phyloP scores from a whole-genome alignment of 495 filamentous ascomycete species.

The Tuber borchii region DNA sequence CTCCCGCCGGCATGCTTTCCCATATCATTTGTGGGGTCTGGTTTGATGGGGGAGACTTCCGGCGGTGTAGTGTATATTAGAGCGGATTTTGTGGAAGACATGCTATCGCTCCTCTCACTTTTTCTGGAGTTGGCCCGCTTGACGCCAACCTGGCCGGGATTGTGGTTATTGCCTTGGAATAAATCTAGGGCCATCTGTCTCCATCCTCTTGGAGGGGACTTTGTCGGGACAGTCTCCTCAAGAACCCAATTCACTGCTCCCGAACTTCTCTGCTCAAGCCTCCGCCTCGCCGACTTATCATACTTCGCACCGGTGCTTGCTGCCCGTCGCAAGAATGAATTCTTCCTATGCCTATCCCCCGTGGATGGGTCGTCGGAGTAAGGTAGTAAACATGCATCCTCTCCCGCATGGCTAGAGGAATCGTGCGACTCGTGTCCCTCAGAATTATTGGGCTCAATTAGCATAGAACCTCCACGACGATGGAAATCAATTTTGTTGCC shows the following conservation, averaged over 20 bases:
- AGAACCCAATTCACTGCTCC: not conserved
- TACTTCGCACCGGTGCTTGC: slow-evolving; percentile 5
- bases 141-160: slow-evolving; percentile 1
- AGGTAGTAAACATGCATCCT: not conserved
- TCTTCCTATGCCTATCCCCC: not conserved
- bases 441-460: not conserved
- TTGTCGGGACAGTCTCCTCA: slow-evolving; percentile 4
- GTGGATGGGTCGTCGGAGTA: not conserved
- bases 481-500: not conserved
- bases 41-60: not conserved
- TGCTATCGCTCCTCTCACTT: slow-evolving; percentile 15
- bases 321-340: slow-evolving; percentile 1
- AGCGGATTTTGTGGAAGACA: slow-evolving; percentile 12
- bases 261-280: slow-evolving; percentile 1
- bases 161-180: slow-evolving; percentile 12
- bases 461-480: not conserved
- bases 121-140: slow-evolving; percentile 15
- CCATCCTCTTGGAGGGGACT: slow-evolving; percentile 17
- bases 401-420: not conserved
- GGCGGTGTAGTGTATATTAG: not conserved
- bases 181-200: slow-evolving; percentile 31
- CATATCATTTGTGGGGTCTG: not conserved
- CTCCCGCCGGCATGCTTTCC: not conserved
- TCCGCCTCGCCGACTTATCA: slow-evolving; percentile 10
- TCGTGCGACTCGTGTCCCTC: not conserved